phyloP scores from a whole-genome alignment of 441 rosid genomes.

The Pelargonium australe region DNA sequence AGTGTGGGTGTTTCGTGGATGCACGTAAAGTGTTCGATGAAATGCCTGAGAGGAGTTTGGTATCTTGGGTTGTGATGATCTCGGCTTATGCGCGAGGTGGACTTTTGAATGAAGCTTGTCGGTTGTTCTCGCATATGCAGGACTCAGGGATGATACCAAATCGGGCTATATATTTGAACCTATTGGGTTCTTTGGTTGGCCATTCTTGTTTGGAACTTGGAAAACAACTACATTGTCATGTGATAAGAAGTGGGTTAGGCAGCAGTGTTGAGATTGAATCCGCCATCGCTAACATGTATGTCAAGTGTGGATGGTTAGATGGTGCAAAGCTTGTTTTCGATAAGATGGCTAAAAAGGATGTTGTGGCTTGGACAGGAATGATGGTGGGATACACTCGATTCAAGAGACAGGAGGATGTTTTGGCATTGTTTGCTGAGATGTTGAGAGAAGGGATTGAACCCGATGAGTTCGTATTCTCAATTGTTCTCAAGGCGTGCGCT shows the following conservation, averaged over 20 bases:
- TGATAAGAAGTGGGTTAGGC: conserved; percentile 37
- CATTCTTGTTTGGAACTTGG: conserved; percentile 37
- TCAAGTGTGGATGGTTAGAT: conserved; percentile 45
- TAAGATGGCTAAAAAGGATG: conserved; percentile 39
- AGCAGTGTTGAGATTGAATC: conserved; percentile 27
- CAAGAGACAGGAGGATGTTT: conserved; percentile 31
- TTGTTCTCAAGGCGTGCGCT: conserved; percentile 57
- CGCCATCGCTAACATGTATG: conserved; percentile 46
- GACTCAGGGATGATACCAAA: conserved; percentile 31
- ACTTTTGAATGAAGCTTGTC: conserved; percentile 29
- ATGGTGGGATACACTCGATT: conserved; percentile 48
- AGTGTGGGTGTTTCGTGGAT: conserved; percentile 46
- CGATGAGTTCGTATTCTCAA: conserved; percentile 52
- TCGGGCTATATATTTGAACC: conserved; percentile 31
- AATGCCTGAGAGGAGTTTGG: conserved; percentile 42
- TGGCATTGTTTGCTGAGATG: conserved; percentile 34
- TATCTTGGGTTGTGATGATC: conserved; percentile 42
- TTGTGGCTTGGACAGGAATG: conserved; percentile 46
- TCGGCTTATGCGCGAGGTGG: conserved; percentile 44
- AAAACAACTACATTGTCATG: conserved; percentile 44
- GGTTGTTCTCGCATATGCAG: conserved; percentile 36
- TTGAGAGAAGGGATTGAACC: conserved; percentile 37
- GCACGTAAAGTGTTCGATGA: conserved; percentile 57
- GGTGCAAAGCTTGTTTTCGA: conserved; percentile 40
- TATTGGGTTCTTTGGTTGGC: conserved; percentile 37